Percentiles rank a stretch among this genome's conserved stretches.
These are phyloP conservation scores for Penicillium macrosclerotiorum DNA, from an alignment of 495 filamentous ascomycete genomes.

Conservation along the genomic window DNA sequence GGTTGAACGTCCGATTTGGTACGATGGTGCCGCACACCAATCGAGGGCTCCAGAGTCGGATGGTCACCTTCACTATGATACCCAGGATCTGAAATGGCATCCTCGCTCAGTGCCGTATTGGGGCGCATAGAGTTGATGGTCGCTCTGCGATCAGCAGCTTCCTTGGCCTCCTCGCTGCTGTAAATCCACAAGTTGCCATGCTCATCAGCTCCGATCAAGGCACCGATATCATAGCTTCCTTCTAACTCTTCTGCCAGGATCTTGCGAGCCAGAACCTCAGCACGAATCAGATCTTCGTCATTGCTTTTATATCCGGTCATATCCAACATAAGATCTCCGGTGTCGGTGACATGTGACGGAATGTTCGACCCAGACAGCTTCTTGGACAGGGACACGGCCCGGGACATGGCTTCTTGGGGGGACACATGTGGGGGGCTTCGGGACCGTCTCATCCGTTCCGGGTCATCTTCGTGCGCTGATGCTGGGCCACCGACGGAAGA, in stretches of 20 bases:
- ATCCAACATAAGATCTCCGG: slow-evolving; percentile 95
- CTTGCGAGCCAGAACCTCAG: slow-evolving; percentile 90
- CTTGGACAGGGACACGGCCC: slow-evolving; percentile 82
- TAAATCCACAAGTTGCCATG: slow-evolving; percentile 98
- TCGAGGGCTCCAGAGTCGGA: slow-evolving; percentile 33
- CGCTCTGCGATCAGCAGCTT: slow-evolving; percentile 58
- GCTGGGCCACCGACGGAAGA: slow-evolving; percentile 1
- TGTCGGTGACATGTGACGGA: slow-evolving; percentile 83
- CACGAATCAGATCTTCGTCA: slow-evolving; percentile 85
- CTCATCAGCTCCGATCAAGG: slow-evolving; percentile 91
- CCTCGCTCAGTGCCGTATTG: slow-evolving; percentile 61
- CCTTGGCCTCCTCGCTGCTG: slow-evolving; percentile 93
- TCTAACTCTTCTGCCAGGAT: slow-evolving; percentile 93
- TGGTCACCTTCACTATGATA: slow-evolving; percentile 82
- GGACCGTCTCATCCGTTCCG: slow-evolving; percentile 39
- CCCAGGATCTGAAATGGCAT: slow-evolving; percentile 87
- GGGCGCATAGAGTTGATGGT: slow-evolving; percentile 52
- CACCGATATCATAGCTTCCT: slow-evolving; percentile 92
- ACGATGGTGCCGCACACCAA: slow-evolving; percentile 47
- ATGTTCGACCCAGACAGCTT: slow-evolving; percentile 89
- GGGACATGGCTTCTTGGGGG: slow-evolving; percentile 70
- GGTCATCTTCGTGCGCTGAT: slow-evolving; percentile 2
- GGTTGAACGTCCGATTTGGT: slow-evolving; percentile 69
- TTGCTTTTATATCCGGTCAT: slow-evolving; percentile 96
- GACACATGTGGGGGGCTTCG: slow-evolving; percentile 77